Conservation (phyloP, 805 yeast species). For the Candida andamanensis region DNA sequence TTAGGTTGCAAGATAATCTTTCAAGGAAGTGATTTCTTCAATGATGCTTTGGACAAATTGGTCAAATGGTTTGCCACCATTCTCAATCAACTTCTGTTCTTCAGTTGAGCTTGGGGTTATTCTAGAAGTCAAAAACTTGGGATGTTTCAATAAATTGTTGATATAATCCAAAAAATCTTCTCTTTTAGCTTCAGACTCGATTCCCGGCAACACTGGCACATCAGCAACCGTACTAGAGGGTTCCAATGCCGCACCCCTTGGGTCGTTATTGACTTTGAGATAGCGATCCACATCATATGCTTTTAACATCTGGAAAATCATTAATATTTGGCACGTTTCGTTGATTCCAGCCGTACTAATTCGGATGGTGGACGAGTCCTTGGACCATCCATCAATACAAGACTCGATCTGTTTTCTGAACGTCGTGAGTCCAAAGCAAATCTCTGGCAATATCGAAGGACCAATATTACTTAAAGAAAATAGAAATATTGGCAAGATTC, state of each 20-base stretch:
- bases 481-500: conserved; percentile 65
- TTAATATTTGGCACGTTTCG: conserved; percentile 53
- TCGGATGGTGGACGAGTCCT: conserved; percentile 41
- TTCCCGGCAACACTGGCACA: conserved; percentile 47
- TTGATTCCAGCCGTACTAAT: conserved; percentile 32
- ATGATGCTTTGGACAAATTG: conserved; percentile 26
- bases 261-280: conserved; percentile 15
- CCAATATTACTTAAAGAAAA: conserved; percentile 61
- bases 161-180: conserved; percentile 57
- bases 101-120: conserved; percentile 59
- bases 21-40: conserved; percentile 33
- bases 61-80: conserved; percentile 29
- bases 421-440: conserved; percentile 54
- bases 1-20: conserved; percentile 16
- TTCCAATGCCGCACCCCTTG: conserved; percentile 8
- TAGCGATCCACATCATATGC: conserved; percentile 50
- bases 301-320: conserved; percentile 55
- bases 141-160: conserved; percentile 76
- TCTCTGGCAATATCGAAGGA: conserved; percentile 56
- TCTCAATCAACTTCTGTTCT: conserved; percentile 55
- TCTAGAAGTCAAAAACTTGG: conserved; percentile 72
- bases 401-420: conserved; percentile 63
- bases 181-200: conserved; percentile 55
- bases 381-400: conserved; percentile 66
- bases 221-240: conserved; percentile 16